phyloP scores from a whole-genome alignment of 2,329 filamentous ascomycete genomes.

The Xylariaceae sp. region DNA sequence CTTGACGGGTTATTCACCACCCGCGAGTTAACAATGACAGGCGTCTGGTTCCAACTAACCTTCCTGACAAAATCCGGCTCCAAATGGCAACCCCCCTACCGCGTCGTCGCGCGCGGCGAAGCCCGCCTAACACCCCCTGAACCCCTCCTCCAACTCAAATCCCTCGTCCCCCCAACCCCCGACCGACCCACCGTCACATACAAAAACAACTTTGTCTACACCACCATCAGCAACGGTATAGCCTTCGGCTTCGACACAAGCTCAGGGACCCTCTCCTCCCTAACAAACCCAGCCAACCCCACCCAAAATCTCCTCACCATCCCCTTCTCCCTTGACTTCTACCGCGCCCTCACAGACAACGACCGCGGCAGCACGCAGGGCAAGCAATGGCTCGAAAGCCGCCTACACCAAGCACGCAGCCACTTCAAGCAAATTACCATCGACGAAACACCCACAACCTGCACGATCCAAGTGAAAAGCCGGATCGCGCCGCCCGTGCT shows the following conservation, averaged over 20 bases:
- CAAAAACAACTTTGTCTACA: slow-evolving; percentile 30
- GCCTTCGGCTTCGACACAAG: slow-evolving; percentile 42
- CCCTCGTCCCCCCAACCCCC: slow-evolving; percentile 9
- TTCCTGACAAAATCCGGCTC: slow-evolving; percentile 42
- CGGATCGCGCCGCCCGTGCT: slow-evolving; percentile 59
- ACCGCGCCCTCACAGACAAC: slow-evolving; percentile 62
- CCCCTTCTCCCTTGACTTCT: slow-evolving; percentile 49
- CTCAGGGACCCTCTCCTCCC: slow-evolving; percentile 39
- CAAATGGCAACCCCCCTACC: slow-evolving; percentile 48
- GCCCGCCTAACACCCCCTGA: slow-evolving; percentile 36
- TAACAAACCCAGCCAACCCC: slow-evolving; percentile 33
- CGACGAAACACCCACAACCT: slow-evolving; percentile 31
- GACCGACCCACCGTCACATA: slow-evolving; percentile 24
- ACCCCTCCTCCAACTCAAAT: slow-evolving; percentile 29
- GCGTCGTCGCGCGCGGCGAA: slow-evolving; percentile 49
- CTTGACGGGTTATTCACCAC: slow-evolving; percentile 32
- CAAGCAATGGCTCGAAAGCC: slow-evolving; percentile 49
- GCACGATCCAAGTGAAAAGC: slow-evolving; percentile 42
- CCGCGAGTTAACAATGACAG: slow-evolving; percentile 22
- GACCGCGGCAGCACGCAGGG: slow-evolving; percentile 53
- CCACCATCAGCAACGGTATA: slow-evolving; percentile 34
- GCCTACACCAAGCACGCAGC: slow-evolving; percentile 42
- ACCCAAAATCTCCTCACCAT: slow-evolving; percentile 40
- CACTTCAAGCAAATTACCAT: slow-evolving; percentile 36
- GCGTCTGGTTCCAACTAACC: slow-evolving; percentile 45